Evolutionary conservation across 805 yeast species (phyloP), one percentile per base, ranked within the genome.

Genomic region (Wickerhamomyces tratensis): DNA sequence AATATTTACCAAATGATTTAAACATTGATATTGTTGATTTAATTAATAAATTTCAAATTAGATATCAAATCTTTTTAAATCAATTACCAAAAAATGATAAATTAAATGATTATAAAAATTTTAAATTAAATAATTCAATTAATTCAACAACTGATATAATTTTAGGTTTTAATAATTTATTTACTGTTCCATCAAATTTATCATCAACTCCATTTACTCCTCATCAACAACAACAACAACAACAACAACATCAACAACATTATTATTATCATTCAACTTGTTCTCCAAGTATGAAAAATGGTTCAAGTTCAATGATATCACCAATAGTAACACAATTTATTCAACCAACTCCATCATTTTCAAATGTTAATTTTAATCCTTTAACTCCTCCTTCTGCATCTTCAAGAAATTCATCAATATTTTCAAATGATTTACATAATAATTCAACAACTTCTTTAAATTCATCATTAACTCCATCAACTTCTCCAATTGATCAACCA

Each of bases 361-460:
- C n/a, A 12, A 11, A 31, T 31, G 34, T 31, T 12, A 40, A 46
- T 12, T 39, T 49, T 35, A 44, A 50, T 39, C 57, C 57, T 26
- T 45, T 57, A 37, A 61, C 66, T 8, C 65, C 66, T 14, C 64
- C 65, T 11, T 56, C 65, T 10, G 50, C 62, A 11, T 56, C 62
- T 6, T 48, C 59, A n/a, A 50, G 60, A 1, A 41, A 51, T 31
- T 49, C 57, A 2, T 49, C 57, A 4, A 43, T 50, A 4, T 50
- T 50, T 38, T 48, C 51, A 6, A 36, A 38, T 13, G 48, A 48
- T 12, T 44, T 39, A 38, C 43, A 43, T 30, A 42, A 43, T 33
- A 44, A 44, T 39, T 49, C 53, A n/a, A 31, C 43, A 37, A 41
- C 46, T 26, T 49, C 51, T 1, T 29, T 49, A 6, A 27, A 2